Percentiles rank a stretch among this genome's conserved stretches.
Evolutionary conservation across 805 yeast species (phyloP).

Genomic region (Pichia scutulata): DNA sequence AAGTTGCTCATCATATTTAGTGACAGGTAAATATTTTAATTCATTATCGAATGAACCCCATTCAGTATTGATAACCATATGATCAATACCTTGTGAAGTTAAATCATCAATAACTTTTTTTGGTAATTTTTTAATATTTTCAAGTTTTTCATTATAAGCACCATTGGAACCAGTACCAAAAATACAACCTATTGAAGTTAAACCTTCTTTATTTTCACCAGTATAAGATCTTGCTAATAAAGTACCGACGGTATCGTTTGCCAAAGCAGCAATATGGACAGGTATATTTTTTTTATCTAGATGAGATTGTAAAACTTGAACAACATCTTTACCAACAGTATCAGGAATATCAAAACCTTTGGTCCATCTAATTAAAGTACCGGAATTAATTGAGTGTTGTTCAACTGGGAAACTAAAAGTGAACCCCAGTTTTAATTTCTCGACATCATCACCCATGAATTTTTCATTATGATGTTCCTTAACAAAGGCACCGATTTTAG

Average conservation of each 20-base stretch:
- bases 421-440: constrained; percentile 69
- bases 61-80: constrained; percentile 91
- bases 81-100: constrained; percentile 39
- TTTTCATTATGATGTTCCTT: constrained; percentile 49
- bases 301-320: constrained; percentile 59
- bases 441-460: constrained; percentile 11
- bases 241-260: constrained; percentile 96
- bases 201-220: constrained; percentile 54
- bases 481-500: constrained; percentile 59
- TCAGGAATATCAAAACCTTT: constrained; percentile 88
- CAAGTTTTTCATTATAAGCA: constrained; percentile 76
- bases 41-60: constrained; percentile 97
- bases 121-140: constrained; percentile 68
- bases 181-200: constrained; percentile 80
- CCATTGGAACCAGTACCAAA: constrained; percentile 99
- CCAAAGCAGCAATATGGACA: constrained; percentile 75
- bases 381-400: constrained; percentile 73
- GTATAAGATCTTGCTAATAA: constrained; percentile 81
- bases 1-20: constrained; percentile 66
- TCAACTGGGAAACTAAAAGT: constrained; percentile 91
- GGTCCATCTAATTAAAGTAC: constrained; percentile 89
- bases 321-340: constrained; percentile 79
- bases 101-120: constrained; percentile 33
- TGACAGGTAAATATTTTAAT: constrained; percentile 63
- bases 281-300: constrained; percentile 53